Percentiles rank a stretch among this genome's conserved stretches.
Evolutionary conservation across 176 grass and related monocot genomes (phyloP).

Genomic region (Lolium rigidum): DNA sequence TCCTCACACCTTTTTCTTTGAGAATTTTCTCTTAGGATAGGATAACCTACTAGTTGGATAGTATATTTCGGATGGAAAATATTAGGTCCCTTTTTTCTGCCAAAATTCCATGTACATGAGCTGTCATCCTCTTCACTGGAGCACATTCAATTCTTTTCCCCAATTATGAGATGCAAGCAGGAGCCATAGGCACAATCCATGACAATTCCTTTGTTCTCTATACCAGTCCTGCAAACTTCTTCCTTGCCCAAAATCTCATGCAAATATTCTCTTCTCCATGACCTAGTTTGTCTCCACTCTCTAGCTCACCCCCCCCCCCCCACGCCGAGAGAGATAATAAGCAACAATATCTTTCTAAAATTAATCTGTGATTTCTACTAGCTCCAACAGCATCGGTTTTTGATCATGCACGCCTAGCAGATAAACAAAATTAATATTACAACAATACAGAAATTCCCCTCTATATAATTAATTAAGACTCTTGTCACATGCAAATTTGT

Average conservation of each 20-base stretch:
- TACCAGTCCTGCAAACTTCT: slow-evolving; percentile 47
- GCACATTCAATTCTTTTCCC: slow-evolving; percentile 44
- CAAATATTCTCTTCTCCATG: slow-evolving; percentile 59
- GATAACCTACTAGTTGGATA: not conserved
- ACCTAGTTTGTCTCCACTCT: slow-evolving; percentile 47
- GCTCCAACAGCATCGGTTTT: slow-evolving; percentile 37
- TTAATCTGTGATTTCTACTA: slow-evolving; percentile 50
- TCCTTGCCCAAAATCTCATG: slow-evolving; percentile 49
- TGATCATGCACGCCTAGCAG: slow-evolving; percentile 47
- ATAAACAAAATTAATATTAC: slow-evolving; percentile 38
- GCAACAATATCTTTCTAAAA: slow-evolving; percentile 35
- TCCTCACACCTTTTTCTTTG: not conserved
- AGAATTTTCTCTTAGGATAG: not conserved
- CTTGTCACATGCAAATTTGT: slow-evolving; percentile 25
- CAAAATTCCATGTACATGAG: slow-evolving; percentile 63
- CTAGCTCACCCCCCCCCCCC: slow-evolving; percentile 23
- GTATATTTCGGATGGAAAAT: slow-evolving; percentile 33
- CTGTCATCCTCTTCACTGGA: slow-evolving; percentile 50
- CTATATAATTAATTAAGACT: slow-evolving; percentile 17
- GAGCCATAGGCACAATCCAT: slow-evolving; percentile 53
- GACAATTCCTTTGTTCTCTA: slow-evolving; percentile 59
- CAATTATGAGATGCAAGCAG: slow-evolving; percentile 54
- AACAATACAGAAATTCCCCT: slow-evolving; percentile 29
- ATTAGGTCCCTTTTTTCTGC: not conserved
- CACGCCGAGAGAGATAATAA: not conserved